phyloP scores from a whole-genome alignment of 2,329 filamentous ascomycete genomes.

The Hyphodiscus sp. region DNA sequence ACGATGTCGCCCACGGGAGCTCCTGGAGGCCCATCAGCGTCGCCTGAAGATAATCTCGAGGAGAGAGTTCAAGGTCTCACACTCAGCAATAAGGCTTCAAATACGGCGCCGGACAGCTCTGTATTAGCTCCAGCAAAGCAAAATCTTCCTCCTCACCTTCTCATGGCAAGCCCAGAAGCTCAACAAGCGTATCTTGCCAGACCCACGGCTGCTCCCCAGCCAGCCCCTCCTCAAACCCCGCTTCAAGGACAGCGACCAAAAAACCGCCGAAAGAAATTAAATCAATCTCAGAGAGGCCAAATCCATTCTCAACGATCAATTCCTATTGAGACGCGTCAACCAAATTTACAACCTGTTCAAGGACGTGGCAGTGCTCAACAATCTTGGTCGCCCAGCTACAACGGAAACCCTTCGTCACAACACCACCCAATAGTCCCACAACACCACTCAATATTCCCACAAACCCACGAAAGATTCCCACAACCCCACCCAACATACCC shows the following conservation, averaged over 20 bases:
- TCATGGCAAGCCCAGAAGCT: constrained; percentile 11
- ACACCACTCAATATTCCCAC: too few relatives aligned
- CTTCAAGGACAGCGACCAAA: constrained; percentile 18
- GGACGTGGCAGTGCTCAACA: constrained; percentile 12
- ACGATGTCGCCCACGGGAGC: constrained; percentile 20
- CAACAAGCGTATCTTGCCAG: constrained; percentile 19
- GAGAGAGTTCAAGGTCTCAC: constrained; percentile 54
- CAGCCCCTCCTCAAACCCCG: constrained; percentile 10
- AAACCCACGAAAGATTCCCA: too few relatives aligned
- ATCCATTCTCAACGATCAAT: constrained; percentile 55
- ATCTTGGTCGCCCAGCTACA: constrained; percentile 8
- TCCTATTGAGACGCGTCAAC: constrained; percentile 41
- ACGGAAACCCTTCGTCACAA: constrained; percentile 2
- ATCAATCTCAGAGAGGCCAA: constrained; percentile 57
- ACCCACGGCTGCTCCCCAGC: neutral
- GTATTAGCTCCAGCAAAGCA: constrained; percentile 15
- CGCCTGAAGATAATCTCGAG: constrained; percentile 37
- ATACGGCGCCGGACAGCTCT: constrained; percentile 13
- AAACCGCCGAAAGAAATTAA: constrained; percentile 41
- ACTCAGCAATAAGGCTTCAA: constrained; percentile 40
- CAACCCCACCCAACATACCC: constrained; percentile 15
- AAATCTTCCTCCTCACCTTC: constrained; percentile 18
- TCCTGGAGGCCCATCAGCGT: too few relatives aligned
- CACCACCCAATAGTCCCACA: constrained; percentile 16
- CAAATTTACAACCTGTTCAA: constrained; percentile 28